Evolutionary conservation across 305 asterid genomes (phyloP).

Genomic region (Fraxinus paxiana): DNA sequence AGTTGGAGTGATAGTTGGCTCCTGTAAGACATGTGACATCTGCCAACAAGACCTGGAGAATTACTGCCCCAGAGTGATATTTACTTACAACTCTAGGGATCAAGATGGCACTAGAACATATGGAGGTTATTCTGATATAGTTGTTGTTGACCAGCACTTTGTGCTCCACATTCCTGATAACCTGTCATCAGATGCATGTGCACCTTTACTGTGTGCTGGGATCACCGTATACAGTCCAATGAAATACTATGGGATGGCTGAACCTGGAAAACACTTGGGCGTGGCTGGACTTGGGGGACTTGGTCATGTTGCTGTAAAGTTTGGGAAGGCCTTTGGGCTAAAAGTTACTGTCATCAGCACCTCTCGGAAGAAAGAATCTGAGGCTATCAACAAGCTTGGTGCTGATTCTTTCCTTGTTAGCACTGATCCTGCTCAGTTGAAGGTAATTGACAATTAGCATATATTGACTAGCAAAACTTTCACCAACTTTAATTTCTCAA

Average conservation of each 20-base stretch:
- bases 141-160: constrained; percentile 49
- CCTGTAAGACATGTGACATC: constrained; percentile 47
- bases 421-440: constrained; percentile 40
- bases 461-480: background rate
- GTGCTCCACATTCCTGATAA: constrained; percentile 54
- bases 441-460: constrained; percentile 29
- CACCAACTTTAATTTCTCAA: background rate
- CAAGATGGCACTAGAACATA: constrained; percentile 48
- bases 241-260: constrained; percentile 62
- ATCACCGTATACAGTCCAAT: constrained; percentile 64
- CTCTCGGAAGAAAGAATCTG: constrained; percentile 42
- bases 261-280: constrained; percentile 59
- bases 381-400: constrained; percentile 52
- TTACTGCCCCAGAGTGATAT: constrained; percentile 41
- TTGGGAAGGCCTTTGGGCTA: constrained; percentile 67
- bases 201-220: constrained; percentile 69
- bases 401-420: constrained; percentile 56
- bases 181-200: constrained; percentile 45
- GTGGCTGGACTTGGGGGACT: constrained; percentile 71
- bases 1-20: constrained; percentile 52
- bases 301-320: constrained; percentile 71
- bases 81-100: constrained; percentile 38
- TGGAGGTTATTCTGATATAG: constrained; percentile 56
- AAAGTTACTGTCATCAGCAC: constrained; percentile 67
- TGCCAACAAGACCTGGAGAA: constrained; percentile 52